Base-by-base conservation (phyloP, 169 alveolate genomes). In the Cryptosporidium xiaoi region DNA sequence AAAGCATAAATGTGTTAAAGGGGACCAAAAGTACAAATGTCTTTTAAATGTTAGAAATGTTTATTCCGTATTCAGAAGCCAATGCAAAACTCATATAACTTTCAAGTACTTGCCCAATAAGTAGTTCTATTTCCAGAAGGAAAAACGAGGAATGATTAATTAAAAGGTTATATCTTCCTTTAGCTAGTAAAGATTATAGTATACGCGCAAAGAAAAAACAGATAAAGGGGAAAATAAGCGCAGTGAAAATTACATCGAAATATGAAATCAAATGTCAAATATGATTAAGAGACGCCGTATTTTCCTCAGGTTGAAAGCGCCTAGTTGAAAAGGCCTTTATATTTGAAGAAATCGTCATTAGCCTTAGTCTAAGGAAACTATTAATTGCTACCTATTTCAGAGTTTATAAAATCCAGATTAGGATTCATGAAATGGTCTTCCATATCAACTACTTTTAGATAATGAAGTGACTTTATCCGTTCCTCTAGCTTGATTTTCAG, bases 271-370 rank as follows among this genome's bases (percentile, higher is more conserved):
- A 69, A 51, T 29, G 83, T 69, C 83, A 53, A 20, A 53, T 31
- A 33, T 33, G 51, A 66, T 51, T 69, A 51, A 53, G 66, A 69
- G 83, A 69, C 83, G 83, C 83, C 83, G 83, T 69, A 69, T 69
- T 53, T 51, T 34, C 44, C 66, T 69, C 83, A 15, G 44, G n/a
- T 3, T 40, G 44, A 12, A 53, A 66, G 83, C 83, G 83, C 83
- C 60, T 53, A 29, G 20, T 53, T 12, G 44, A 55, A 31, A 20
- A 29, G 27, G 16, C 56, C 51, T 69, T 51, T 36, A 51, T 36
- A 51, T 53, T 67, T 66, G 48, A 40, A 40, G 10, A 8, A 40
- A 40, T 40, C 10, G 10, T 6, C 48, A 40, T 40, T 40, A 6
- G 48, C 4, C 4, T 8, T 40, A 8, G 10, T 40, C 10, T 40